Evolutionary conservation across 208 protist genomes (phyloP).

Genomic region (Crithidia expoeki): DNA sequence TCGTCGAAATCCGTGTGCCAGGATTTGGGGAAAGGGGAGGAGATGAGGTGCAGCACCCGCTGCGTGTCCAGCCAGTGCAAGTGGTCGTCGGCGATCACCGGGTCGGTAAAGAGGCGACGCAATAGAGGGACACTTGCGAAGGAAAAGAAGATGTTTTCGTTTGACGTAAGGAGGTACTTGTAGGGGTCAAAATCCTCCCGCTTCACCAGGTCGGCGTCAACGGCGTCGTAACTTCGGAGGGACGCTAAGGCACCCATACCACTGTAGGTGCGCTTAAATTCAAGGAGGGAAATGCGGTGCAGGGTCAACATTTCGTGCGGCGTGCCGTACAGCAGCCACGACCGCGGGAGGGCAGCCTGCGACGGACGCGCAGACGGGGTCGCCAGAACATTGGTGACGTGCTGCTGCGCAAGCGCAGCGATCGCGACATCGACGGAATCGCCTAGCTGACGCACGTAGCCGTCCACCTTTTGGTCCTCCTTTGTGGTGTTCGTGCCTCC

Average conservation of each 20-base stretch:
- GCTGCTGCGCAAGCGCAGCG: constrained; percentile 3
- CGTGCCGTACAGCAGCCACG: constrained; percentile 48
- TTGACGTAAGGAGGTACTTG: background rate
- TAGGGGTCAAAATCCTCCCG: constrained; percentile 9
- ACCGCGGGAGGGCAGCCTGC: constrained; percentile 25
- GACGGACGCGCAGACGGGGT: constrained; percentile 11
- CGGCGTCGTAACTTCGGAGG: constrained; percentile 2
- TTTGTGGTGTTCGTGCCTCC: background rate
- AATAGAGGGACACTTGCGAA: background rate
- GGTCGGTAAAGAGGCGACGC: background rate
- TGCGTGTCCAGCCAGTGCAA: constrained; percentile 77
- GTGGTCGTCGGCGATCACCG: constrained; percentile 71
- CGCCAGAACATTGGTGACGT: constrained; percentile 6
- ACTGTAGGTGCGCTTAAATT: background rate
- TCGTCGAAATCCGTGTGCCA: constrained; percentile 73
- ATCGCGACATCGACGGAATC: constrained; percentile 14
- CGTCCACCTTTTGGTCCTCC: background rate
- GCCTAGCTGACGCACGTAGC: constrained; percentile 22
- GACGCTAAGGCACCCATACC: background rate
- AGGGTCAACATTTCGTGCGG: constrained; percentile 60
- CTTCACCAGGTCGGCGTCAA: background rate
- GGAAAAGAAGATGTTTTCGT: constrained; percentile 36
- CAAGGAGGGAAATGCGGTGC: constrained; percentile 24
- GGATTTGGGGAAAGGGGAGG: constrained; percentile 59
- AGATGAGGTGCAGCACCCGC: constrained; percentile 80